Evolutionary conservation across 1,284 basidiomycete species (phyloP).

Genomic region (Leucoagaricus sp.): DNA sequence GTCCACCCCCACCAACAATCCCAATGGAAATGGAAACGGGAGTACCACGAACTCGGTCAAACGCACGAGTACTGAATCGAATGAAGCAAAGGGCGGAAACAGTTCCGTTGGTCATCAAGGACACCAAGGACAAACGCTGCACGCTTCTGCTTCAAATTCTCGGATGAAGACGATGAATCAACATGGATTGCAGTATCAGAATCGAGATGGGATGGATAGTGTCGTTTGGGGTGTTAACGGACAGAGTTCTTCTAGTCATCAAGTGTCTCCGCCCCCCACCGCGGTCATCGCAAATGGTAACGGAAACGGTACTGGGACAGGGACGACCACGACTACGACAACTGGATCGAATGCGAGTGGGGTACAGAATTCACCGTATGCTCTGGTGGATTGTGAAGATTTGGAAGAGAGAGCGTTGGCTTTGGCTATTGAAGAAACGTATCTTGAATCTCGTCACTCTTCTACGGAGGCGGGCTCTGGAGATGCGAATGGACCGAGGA

Average conservation of each 20-base stretch:
- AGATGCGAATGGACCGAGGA: constrained; percentile 51
- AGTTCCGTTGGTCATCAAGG: no score
- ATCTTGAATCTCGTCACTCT: no score
- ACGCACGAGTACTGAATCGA: no score
- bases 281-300: no score
- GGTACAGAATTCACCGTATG: no score
- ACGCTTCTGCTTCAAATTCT: no score
- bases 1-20: not conserved
- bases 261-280: no score
- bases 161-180: constrained; percentile 10
- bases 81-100: no score
- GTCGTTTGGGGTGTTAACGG: constrained; percentile 27
- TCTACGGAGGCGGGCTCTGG: constrained; percentile 6
- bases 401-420: constrained; percentile 50
- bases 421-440: constrained; percentile 65
- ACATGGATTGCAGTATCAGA: constrained; percentile 41
- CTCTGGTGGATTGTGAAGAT: constrained; percentile 23
- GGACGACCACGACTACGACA: not conserved
- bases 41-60: not conserved
- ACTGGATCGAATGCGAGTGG: no score
- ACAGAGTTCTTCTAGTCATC: no score
- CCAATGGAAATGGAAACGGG: not conserved
- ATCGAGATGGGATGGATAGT: constrained; percentile 36
- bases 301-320: no score
- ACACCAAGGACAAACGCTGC: no score